Base-by-base conservation (phyloP, 768 basidiomycete species). In the Suillus weaverae region DNA sequence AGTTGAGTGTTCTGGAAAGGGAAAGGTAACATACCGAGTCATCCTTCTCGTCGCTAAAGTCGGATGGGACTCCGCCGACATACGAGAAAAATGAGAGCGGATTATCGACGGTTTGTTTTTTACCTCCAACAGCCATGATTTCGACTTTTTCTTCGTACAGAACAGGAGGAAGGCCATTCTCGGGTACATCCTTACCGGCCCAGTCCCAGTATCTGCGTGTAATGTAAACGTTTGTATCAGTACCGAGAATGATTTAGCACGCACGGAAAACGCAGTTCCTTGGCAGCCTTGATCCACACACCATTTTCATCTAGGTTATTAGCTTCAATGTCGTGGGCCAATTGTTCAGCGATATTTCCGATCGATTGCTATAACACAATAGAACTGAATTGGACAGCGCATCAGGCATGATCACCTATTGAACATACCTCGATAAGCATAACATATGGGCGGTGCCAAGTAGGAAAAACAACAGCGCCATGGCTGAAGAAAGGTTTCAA, bases 371-470 rank as follows among this genome's bases (percentile, higher is more conserved):
- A 46, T 18, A 16, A 43, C 22, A 26, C 14, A 13, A n/a, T 30
- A 33, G 62, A 26, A 38, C 20, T 10, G 11, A 11, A 10, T 16
- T 2, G 18, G 16, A 30, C 20, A 48, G 30, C 18, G 13, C 16
- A 8, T 38, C 6, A 41, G 5, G 14, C 10, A 13, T 11, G 38
- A 30, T 59, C 39, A 41, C 35, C 22, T 2, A 32, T 60, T 43
- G 20, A n/a, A 57, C 62, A n/a, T 30, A 73, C 72, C 54, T 73
- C 72, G 14, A 73, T 53, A n/a, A 74, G 65, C 73, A 73, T 66
- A 11, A 74, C 35, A 35, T 73, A 73, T n/a, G 73, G 73, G 14
- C 73, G 71, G 35, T 73, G 72, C 73, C 73, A 73, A 56, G 72
- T 53, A 33, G 70, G 64, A 43, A 73, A 73, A 30, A 71, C 63